phyloP scores from a whole-genome alignment of 352 stramenopile species.

The Blastocystis sp. region DNA sequence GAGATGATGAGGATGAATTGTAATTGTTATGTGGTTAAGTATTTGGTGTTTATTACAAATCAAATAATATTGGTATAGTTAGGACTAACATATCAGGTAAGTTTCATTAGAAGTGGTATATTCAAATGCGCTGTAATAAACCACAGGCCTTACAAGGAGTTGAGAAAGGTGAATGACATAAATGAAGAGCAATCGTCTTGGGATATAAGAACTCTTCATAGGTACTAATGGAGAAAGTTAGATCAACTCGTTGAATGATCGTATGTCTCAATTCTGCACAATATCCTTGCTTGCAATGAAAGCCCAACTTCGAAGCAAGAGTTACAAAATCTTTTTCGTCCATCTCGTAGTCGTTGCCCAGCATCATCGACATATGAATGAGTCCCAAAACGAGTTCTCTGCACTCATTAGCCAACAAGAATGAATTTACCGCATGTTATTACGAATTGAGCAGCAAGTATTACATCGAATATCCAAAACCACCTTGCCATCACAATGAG shows the following conservation, averaged over 20 bases:
- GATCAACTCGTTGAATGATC: background rate
- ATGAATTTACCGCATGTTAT: conserved; percentile 1
- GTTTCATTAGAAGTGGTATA: too few species aligned
- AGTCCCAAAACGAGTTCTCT: conserved; percentile 18
- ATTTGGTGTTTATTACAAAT: background rate
- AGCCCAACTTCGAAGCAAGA: background rate
- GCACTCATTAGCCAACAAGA: background rate
- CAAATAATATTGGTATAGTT: too few species aligned
- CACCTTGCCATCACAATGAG: background rate
- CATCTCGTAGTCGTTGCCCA: conserved; percentile 22
- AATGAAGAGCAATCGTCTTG: conserved; percentile 5
- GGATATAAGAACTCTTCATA: conserved; percentile 4
- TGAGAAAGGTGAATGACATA: background rate
- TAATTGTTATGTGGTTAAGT: conserved; percentile 24
- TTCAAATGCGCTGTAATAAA: background rate
- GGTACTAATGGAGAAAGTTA: background rate
- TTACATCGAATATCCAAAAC: background rate
- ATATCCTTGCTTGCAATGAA: background rate
- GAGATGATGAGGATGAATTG: conserved; percentile 31
- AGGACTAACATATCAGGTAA: background rate
- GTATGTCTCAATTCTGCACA: background rate
- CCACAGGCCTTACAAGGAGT: background rate
- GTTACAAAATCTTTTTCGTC: background rate
- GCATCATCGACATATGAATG: background rate
- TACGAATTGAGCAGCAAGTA: background rate